A percentile compares a stretch with the other conserved stretches of the same genome.
These are phyloP conservation scores for Rhizopogon vulgaris DNA, from an alignment of 768 basidiomycete species.

Conservation along the genomic window DNA sequence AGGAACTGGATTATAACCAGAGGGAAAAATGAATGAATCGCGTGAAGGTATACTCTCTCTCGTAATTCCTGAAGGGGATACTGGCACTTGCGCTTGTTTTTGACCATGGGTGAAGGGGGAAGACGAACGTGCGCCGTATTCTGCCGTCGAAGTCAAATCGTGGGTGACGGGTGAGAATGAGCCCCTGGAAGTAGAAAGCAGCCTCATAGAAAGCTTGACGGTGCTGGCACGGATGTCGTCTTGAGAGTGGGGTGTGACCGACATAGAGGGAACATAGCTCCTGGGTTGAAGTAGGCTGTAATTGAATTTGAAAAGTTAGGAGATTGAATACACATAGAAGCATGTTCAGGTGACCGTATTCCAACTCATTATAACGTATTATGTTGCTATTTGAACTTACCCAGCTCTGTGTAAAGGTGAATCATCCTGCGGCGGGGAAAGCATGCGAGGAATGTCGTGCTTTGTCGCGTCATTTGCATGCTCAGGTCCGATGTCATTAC, in stretches of 20 bases:
- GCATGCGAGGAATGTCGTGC: constrained; percentile 8
- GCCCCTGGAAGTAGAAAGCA: constrained; percentile 24
- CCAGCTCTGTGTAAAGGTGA: constrained; percentile 47
- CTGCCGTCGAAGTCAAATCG: not conserved
- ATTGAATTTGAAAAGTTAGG: constrained; percentile 8
- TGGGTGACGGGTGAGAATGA: not conserved
- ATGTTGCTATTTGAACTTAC: constrained; percentile 30
- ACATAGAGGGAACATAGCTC: constrained; percentile 33
- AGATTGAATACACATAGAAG: constrained; percentile 8
- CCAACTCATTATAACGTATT: constrained; percentile 1
- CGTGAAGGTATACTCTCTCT: constrained; percentile 7
- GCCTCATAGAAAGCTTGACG: constrained; percentile 56
- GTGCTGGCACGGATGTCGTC: constrained; percentile 62
- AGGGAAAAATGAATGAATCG: constrained; percentile 37
- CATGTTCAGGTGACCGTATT: constrained; percentile 4
- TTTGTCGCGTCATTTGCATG: not conserved
- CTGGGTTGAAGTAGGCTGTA: constrained; percentile 52
- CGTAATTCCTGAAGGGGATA: not conserved
- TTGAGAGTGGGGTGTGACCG: constrained; percentile 43
- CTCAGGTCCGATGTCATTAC: not conserved
- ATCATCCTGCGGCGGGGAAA: constrained; percentile 27
- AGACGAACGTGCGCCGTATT: not conserved
- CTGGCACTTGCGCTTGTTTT: not conserved
- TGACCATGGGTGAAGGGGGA: not conserved
- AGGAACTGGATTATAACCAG: constrained; percentile 15